These are phyloP conservation scores for Pestalotiopsis sp. DNA, from an alignment of 2,329 filamentous ascomycete species.

Conservation along the genomic window DNA sequence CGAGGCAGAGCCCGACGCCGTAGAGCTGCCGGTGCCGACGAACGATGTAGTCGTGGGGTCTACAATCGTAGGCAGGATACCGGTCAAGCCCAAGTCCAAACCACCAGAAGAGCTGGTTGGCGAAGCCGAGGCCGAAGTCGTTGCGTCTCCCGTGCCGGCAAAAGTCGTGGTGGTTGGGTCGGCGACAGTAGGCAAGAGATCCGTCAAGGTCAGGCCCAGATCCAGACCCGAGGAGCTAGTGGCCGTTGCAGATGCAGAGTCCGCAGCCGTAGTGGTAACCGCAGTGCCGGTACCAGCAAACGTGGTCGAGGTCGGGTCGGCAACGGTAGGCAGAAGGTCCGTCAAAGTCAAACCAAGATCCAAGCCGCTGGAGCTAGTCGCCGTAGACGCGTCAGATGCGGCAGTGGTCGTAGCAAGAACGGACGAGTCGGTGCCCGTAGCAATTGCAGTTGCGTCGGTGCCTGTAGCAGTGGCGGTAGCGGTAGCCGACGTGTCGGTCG, in stretches of 20 bases:
- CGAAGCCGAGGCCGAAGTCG: conserved; percentile 1
- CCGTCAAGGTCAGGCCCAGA: background rate
- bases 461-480: background rate
- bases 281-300: background rate
- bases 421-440: background rate
- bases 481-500: conserved; percentile 4
- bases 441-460: background rate
- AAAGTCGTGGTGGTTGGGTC: conserved; percentile 6
- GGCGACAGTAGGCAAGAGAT: conserved; percentile 1
- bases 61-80: background rate
- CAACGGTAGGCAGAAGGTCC: background rate
- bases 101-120: background rate
- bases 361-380: background rate
- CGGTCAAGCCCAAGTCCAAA: background rate
- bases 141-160: background rate
- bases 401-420: background rate
- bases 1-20: background rate
- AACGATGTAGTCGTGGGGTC: conserved; percentile 5
- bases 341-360: background rate
- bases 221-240: background rate
- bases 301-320: background rate
- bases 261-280: background rate
- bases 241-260: background rate
- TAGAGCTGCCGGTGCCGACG: background rate
- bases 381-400: background rate